Evolutionary conservation across 176 grass and related monocot species (phyloP).

Genomic region (Oryza nivara): DNA sequence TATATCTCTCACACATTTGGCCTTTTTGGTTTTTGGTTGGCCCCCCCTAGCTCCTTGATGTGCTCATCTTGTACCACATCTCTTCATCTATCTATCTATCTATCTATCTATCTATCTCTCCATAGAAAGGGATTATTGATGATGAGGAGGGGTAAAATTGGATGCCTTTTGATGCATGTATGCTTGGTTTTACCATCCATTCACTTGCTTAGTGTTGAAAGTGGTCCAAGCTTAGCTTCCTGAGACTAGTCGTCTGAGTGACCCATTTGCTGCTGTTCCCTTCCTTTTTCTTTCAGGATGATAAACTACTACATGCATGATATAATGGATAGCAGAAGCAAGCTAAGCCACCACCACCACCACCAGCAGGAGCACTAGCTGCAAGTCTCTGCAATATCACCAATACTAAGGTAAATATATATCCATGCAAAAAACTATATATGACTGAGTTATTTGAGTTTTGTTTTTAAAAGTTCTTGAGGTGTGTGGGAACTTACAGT

Average conservation of each 20-base stretch:
- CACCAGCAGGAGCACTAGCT: background rate
- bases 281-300: background rate
- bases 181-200: background rate
- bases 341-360: background rate
- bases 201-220: background rate
- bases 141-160: conserved; percentile 1
- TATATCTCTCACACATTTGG: background rate
- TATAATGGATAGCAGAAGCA: conserved; percentile 3
- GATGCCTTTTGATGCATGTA: background rate
- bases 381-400: background rate
- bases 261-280: background rate
- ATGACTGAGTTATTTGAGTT: background rate
- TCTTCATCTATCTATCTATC: background rate
- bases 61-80: background rate
- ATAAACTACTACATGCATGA: background rate
- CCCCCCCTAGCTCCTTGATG: background rate
- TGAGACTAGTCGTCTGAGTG: background rate
- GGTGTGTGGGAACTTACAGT: background rate
- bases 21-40: conserved; percentile 14
- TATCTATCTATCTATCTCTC: background rate
- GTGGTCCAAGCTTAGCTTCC: background rate
- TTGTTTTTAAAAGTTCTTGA: background rate
- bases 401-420: background rate
- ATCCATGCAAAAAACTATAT: background rate
- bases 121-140: background rate